Evolutionary conservation across 2,329 filamentous ascomycete genomes (phyloP).

Genomic region (Hymenoscyphus infarciens): DNA sequence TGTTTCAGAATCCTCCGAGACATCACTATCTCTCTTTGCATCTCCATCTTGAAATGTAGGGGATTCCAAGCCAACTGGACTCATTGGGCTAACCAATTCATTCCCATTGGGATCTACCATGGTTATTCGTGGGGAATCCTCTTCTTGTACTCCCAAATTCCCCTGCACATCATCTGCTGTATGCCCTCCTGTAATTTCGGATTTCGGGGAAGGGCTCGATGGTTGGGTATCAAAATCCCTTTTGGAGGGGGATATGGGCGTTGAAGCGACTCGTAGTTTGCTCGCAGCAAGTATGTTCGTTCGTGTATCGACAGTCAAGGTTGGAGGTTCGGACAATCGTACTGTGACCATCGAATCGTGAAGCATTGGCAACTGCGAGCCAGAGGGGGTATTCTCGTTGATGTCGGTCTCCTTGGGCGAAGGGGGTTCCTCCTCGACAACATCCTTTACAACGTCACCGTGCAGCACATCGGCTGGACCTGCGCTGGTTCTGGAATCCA

Average conservation of each 20-base stretch:
- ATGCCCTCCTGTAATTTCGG: background rate
- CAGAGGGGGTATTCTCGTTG: background rate
- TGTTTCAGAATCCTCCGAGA: constrained; percentile 26
- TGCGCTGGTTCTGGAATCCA: background rate
- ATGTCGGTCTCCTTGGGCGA: background rate
- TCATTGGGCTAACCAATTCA: constrained; percentile 26
- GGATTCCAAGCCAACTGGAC: constrained; percentile 22
- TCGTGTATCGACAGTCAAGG: constrained; percentile 47
- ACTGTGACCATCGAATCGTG: constrained; percentile 78
- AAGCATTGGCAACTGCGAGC: constrained; percentile 12
- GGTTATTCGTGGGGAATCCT: constrained; percentile 30
- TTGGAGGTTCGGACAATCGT: constrained; percentile 61
- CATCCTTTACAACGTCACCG: constrained; percentile 2
- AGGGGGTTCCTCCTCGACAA: background rate
- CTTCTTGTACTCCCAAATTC: constrained; percentile 12
- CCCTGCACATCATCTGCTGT: constrained; percentile 18
- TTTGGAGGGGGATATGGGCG: constrained; percentile 6
- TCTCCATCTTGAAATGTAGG: background rate
- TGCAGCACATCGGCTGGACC: background rate
- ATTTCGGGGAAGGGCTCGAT: constrained; percentile 14
- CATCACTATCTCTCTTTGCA: constrained; percentile 30
- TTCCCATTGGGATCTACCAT: constrained; percentile 32
- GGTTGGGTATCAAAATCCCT: background rate
- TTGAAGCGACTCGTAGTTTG: constrained; percentile 7
- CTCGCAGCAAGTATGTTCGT: constrained; percentile 37